Evolutionary conservation across 2,329 filamentous ascomycete species (phyloP), one percentile per base, ranked within the genome.

Genomic region (Talaromyces islandicus): DNA sequence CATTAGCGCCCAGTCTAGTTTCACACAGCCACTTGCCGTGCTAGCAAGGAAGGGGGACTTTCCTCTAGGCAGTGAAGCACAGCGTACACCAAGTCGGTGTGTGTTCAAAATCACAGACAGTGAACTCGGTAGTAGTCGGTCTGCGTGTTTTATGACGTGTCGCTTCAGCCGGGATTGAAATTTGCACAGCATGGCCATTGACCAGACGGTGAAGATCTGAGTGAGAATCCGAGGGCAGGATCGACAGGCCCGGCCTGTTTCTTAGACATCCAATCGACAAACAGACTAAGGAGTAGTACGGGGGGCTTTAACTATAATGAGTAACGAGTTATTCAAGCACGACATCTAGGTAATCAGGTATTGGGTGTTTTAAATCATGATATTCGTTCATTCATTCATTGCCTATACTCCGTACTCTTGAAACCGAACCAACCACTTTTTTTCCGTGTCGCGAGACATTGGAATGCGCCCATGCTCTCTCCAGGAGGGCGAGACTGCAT

Each of bases 401-500:
- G 27, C 11, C 25, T 19, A 46, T 19, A 24, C 32, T 35, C 32
- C 32, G 43, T 46, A 4, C 10, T 46, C 7, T 21, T 21, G 9
- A 21, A 52, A 27, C 27, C 27, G 11, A 52, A 52, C 12, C 11
- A 30, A 25, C 6, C 25, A 29, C 21, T 52, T 52, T 51, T n/a
- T 52, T 27, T n/a, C 24, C 48, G 17, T 52, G 27, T 27, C 48
- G 4, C 48, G 5, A 52, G 10, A 21, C 19, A 14, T 50, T 12
- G 38, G 38, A 17, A 24, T 50, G 21, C 21, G 46, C 12, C n/a
- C 11, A 14, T 17, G 14, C 25, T 19, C 60, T 62, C 59, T 51
- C 59, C 59, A 51, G 59, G 59, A 61, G 59, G 57, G 48, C 25
- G n/a, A 21, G 6, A 52, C 21, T 46, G 41, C 43, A 46, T 46